Base-by-base conservation (phyloP, 2,329 filamentous ascomycete species). In the Pyricularia sp. region DNA sequence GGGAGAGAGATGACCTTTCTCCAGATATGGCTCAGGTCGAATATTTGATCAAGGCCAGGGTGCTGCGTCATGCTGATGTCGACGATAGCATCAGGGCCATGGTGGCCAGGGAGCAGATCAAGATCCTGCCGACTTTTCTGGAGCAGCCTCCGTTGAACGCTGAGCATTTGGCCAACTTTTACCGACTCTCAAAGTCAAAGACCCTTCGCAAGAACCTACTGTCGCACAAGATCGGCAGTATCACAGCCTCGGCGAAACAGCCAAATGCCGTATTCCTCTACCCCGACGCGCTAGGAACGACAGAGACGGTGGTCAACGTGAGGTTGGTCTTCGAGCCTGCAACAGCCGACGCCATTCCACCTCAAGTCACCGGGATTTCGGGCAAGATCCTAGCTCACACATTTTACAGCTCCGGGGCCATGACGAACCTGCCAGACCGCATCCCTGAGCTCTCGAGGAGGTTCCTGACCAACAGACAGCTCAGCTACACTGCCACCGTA, bases 1-100 rank as follows among this genome's bases (percentile, higher is more conserved):
- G 85, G 84, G 80, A 83, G 69, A 80, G 79, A 71, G 83, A 87
- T 71, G 86, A 88, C 72, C 79, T 86, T 72, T 77, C 84, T 0
- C 86, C 86, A 0, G 78, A 83, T 61, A 87, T 86, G 84, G 80
- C 84, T 23, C 78, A 80, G 20, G 78, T 88, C 55, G 81, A 86
- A 73, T 88, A 88, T 74, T 73, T 74, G 65, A 76, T 88, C 74
- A 82, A 82, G 73, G 85, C 83, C 11, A 79, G 83, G 42, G 76
- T 81, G 20, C 74, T 78, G 64, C 58, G 58, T 5, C 58, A 26
- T 14, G 50, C 75, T 69, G 78, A 75, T 9, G 30, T 71, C 17
- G 63, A 28, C 10, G 42, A 31, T 25, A 73, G 65, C 23, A 67
- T 72, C 68, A 74, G 74, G 70, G 70, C 77, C 69, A 73, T 76